Percentiles rank a stretch among this genome's conserved stretches.
Evolutionary conservation across 768 basidiomycete species (phyloP).

Genomic region (Vararia minispora): DNA sequence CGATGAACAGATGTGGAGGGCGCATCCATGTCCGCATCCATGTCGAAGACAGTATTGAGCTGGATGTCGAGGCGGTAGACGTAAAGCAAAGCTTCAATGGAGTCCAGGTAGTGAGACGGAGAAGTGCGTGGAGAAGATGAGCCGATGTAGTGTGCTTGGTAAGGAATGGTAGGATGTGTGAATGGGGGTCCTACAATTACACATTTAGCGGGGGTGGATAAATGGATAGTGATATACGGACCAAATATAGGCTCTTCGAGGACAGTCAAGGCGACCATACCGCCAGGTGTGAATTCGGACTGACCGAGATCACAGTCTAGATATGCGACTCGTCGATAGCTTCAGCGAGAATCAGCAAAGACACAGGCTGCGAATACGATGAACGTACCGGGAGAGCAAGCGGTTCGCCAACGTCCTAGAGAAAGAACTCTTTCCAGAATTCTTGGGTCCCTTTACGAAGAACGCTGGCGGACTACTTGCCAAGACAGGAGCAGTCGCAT

Average conservation of each 20-base stretch:
- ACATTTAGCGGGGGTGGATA: not conserved
- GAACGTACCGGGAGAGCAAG: conserved; percentile 43
- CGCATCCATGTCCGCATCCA: conserved; percentile 20
- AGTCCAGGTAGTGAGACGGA: conserved; percentile 65
- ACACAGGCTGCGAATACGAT: not conserved
- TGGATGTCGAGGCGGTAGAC: conserved; percentile 62
- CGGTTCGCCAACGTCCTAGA: conserved; percentile 62
- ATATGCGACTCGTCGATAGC: conserved; percentile 76
- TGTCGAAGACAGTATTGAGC: conserved; percentile 23
- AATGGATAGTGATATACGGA: conserved; percentile 20
- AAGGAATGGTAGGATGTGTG: conserved; percentile 66
- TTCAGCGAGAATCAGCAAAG: conserved; percentile 18
- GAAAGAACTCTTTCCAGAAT: conserved; percentile 86
- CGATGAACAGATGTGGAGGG: no score
- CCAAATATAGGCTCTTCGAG: conserved; percentile 63
- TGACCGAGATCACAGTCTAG: conserved; percentile 93
- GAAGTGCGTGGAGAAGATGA: conserved; percentile 64
- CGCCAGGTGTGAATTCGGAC: conserved; percentile 84
- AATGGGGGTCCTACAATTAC: conserved; percentile 65
- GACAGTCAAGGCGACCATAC: conserved; percentile 72
- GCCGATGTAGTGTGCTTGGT: conserved; percentile 74
- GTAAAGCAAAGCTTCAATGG: conserved; percentile 55
- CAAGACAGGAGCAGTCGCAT: conserved; percentile 1
- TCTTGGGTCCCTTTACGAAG: conserved; percentile 77
- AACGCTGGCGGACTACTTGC: conserved; percentile 29